Conservation (phyloP, 371 early-diverging fungal species). For the Mucor ambiguus region DNA sequence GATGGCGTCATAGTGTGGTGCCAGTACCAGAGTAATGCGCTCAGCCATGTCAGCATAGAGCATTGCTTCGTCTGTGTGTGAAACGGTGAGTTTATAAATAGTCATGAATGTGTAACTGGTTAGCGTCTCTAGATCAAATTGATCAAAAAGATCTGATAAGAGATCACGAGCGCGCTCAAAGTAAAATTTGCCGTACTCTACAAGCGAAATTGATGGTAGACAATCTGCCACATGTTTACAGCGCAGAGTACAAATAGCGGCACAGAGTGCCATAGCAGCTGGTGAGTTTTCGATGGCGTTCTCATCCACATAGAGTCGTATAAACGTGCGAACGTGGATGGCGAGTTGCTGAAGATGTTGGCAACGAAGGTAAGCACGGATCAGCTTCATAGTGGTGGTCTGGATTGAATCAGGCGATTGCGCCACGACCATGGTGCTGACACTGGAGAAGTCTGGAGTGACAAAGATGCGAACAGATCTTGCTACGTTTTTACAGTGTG, state of each 20-base stretch:
- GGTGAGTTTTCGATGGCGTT: conserved; percentile 9
- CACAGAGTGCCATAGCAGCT: conserved; percentile 39
- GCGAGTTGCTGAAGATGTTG: conserved; percentile 37
- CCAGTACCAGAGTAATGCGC: conserved; percentile 26
- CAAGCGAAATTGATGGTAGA: conserved; percentile 26
- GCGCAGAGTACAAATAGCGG: conserved; percentile 33
- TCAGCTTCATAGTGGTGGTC: conserved; percentile 21
- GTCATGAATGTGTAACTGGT: conserved; percentile 35
- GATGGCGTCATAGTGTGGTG: conserved; percentile 6
- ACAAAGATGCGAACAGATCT: conserved; percentile 21
- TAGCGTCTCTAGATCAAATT: conserved; percentile 34
- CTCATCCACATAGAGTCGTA: conserved; percentile 13
- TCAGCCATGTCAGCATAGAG: conserved; percentile 36
- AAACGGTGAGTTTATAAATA: conserved; percentile 26
- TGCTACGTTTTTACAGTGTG: conserved; percentile 34
- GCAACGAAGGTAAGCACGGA: conserved; percentile 35
- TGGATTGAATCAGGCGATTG: conserved; percentile 13
- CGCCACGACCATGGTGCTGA: conserved; percentile 16
- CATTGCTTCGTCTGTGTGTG: conserved; percentile 19
- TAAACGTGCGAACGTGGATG: conserved; percentile 38
- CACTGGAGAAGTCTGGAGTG: conserved; percentile 14
- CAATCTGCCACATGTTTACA: conserved; percentile 36
- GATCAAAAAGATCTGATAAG: conserved; percentile 39
- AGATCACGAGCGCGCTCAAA: conserved; percentile 36
- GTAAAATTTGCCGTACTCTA: conserved; percentile 38